These are phyloP conservation scores for Phytophthora sp. DNA, from an alignment of 352 stramenopile species.

Conservation along the genomic window DNA sequence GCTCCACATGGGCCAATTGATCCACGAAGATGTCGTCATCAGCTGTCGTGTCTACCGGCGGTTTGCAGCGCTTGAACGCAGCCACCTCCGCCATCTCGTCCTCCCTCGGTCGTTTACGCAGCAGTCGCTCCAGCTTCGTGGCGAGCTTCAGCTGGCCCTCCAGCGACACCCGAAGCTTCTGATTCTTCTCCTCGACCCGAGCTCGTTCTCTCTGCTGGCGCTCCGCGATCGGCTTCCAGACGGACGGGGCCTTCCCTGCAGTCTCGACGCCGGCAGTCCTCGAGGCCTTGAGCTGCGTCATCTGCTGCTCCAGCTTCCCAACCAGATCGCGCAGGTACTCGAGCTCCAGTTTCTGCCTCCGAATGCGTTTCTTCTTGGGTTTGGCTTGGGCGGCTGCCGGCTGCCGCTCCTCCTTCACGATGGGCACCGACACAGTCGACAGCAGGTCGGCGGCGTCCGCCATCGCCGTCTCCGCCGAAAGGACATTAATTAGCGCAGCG, in stretches of 20 bases:
- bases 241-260: not conserved
- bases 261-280: not conserved
- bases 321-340: slow-evolving; percentile 40
- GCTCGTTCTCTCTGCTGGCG: slow-evolving; percentile 29
- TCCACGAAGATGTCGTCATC: slow-evolving; percentile 40
- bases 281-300: slow-evolving; percentile 21
- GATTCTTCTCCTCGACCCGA: slow-evolving; percentile 40
- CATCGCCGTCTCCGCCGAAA: not conserved
- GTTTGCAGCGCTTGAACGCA: slow-evolving; percentile 25
- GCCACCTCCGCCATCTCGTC: slow-evolving; percentile 10
- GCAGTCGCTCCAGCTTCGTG: slow-evolving; percentile 35
- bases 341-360: slow-evolving; percentile 40
- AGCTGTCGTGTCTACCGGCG: not conserved
- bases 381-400: not conserved
- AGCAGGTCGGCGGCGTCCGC: not conserved
- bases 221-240: slow-evolving; percentile 41
- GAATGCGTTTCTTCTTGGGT: slow-evolving; percentile 43
- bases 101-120: slow-evolving; percentile 27
- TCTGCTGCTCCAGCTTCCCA: slow-evolving; percentile 31
- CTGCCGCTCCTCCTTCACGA: too few relatives aligned
- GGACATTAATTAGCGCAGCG: not conserved
- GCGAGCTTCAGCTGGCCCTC: slow-evolving; percentile 43
- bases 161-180: slow-evolving; percentile 28
- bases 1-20: slow-evolving; percentile 26
- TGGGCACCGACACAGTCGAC: not conserved